Conservation (phyloP, 1,284 basidiomycete genomes). For the Apiotrichum akiyoshidainum region DNA sequence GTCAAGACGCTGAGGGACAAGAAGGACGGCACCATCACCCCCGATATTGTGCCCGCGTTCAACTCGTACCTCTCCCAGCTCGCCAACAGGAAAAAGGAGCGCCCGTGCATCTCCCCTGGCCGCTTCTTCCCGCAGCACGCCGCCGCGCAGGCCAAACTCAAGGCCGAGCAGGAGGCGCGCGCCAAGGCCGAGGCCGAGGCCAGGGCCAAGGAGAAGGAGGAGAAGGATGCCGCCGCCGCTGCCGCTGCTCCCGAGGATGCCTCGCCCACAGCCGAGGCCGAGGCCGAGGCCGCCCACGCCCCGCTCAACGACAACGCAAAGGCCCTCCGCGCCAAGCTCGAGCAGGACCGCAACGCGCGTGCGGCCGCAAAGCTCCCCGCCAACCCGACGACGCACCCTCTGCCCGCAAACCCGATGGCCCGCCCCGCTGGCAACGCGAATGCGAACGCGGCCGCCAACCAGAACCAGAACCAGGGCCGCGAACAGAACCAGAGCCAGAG, state of each 20-base stretch:
- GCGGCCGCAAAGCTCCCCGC: conserved; percentile 1
- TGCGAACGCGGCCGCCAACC: no score
- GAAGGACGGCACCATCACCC: conserved; percentile 40
- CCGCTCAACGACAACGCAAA: conserved; percentile 20
- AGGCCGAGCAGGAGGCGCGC: conserved; percentile 4
- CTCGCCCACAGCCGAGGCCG: neutral
- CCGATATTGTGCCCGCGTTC: conserved; percentile 37
- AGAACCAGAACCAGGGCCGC: no score
- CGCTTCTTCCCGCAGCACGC: conserved; percentile 5
- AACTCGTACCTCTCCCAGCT: conserved; percentile 34
- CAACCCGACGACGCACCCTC: conserved; percentile 5
- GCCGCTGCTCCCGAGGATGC: no score
- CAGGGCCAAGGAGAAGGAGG: neutral
- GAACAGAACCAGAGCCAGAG: no score
- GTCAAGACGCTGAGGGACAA: conserved; percentile 72
- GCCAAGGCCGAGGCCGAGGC: conserved; percentile 5
- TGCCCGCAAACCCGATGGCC: conserved; percentile 4
- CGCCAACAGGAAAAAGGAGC: conserved; percentile 25
- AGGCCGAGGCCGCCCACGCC: conserved; percentile 5
- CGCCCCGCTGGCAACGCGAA: neutral
- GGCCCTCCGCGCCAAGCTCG: conserved; percentile 31
- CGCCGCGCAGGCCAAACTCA: conserved; percentile 4
- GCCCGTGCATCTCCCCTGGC: conserved; percentile 29
- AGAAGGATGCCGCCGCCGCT: neutral
- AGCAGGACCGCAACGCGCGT: conserved; percentile 19